Conservation (phyloP, 768 basidiomycete species). For the Gloeostereum incarnatum region DNA sequence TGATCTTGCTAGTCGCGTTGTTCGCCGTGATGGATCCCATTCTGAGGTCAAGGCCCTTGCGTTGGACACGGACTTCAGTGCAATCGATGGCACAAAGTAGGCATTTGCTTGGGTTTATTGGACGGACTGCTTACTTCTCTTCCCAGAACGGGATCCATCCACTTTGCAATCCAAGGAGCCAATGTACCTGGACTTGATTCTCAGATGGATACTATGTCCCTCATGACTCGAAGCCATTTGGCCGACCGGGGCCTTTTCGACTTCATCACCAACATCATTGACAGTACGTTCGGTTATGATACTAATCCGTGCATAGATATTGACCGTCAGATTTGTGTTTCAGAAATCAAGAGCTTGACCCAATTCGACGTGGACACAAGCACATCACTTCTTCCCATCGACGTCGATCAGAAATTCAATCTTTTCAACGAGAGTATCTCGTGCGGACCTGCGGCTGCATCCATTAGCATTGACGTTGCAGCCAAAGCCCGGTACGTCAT, state of each 20-base stretch:
- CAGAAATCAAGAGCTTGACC: no score
- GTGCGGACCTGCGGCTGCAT: background rate
- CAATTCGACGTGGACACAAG: background rate
- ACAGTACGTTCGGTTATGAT: background rate
- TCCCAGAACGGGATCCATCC: background rate
- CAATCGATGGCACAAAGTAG: constrained; percentile 17
- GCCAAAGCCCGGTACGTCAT: constrained; percentile 2
- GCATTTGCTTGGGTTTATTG: background rate
- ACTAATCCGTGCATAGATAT: background rate
- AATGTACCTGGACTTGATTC: background rate
- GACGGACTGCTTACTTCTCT: background rate
- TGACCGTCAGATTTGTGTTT: no score
- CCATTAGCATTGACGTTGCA: background rate
- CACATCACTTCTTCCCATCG: background rate
- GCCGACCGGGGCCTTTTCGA: background rate
- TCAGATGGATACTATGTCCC: background rate
- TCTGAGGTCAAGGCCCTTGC: constrained; percentile 28
- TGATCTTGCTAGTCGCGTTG: constrained; percentile 15
- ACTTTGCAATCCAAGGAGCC: background rate
- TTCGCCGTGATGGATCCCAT: constrained; percentile 20
- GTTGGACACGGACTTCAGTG: constrained; percentile 29
- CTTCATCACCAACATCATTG: background rate
- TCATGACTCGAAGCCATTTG: background rate
- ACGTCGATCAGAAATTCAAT: background rate
- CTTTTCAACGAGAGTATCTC: background rate